Evolutionary conservation across 495 filamentous ascomycete genomes (phyloP).

Genomic region (Darksidea phi): DNA sequence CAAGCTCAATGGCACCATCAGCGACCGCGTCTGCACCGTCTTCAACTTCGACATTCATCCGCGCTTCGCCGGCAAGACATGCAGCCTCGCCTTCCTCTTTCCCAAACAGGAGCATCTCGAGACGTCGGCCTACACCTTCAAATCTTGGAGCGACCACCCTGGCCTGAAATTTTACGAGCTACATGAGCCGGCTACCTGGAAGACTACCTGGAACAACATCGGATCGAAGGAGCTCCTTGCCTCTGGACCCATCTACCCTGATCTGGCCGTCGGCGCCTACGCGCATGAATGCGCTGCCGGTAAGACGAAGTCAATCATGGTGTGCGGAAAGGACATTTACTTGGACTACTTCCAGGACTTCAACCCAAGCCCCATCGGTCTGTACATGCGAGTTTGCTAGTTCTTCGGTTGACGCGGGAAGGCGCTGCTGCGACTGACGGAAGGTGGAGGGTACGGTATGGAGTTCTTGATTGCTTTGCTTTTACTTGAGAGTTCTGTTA

Average conservation of each 20-base stretch:
- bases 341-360: slow-evolving; percentile 66
- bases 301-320: slow-evolving; percentile 51
- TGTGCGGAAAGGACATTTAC: slow-evolving; percentile 54
- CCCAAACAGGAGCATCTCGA: slow-evolving; percentile 45
- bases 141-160: slow-evolving; percentile 46
- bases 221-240: not conserved
- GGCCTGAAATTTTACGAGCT: slow-evolving; percentile 43
- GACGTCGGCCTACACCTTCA: slow-evolving; percentile 49
- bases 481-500: too few species aligned
- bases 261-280: not conserved
- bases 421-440: too few species aligned
- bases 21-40: slow-evolving; percentile 55
- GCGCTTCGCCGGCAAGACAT: slow-evolving; percentile 56
- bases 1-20: slow-evolving; percentile 42
- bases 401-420: not conserved
- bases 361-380: slow-evolving; percentile 60
- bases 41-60: slow-evolving; percentile 70
- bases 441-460: too few species aligned
- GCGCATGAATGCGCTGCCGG: slow-evolving; percentile 52
- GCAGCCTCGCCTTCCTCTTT: slow-evolving; percentile 66
- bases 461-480: too few species aligned
- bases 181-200: slow-evolving; percentile 48
- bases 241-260: not conserved
- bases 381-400: slow-evolving; percentile 62
- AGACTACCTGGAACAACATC: slow-evolving; percentile 11